Conservation (phyloP, 768 basidiomycete genomes). For the Boletus rubescentipes region DNA sequence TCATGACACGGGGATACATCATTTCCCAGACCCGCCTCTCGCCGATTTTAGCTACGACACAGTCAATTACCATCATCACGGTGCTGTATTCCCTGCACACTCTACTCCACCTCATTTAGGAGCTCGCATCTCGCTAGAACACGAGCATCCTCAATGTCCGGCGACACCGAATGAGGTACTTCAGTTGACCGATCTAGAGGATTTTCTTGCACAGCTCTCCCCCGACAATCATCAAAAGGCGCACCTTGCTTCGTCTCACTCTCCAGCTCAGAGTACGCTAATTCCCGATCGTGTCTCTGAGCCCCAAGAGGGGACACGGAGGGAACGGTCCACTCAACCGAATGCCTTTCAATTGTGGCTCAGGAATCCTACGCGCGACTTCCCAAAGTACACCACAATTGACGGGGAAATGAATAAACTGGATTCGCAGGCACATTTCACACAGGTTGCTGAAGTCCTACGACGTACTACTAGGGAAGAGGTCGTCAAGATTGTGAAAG, state of each 20-base stretch:
- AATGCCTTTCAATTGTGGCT: constrained; percentile 20
- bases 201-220: background rate
- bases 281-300: background rate
- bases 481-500: constrained; percentile 18
- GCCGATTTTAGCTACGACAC: background rate
- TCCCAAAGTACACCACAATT: constrained; percentile 16
- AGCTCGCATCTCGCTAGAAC: background rate
- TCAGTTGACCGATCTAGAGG: background rate
- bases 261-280: background rate
- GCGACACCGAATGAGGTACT: background rate
- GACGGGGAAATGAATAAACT: constrained; percentile 13
- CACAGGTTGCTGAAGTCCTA: constrained; percentile 6
- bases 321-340: background rate
- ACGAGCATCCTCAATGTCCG: background rate
- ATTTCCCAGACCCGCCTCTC: background rate
- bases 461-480: constrained; percentile 14
- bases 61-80: background rate
- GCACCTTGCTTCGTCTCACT: background rate
- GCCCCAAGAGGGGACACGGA: background rate
- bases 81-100: background rate
- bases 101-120: background rate
- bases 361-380: background rate
- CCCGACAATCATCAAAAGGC: background rate
- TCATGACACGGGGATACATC: background rate
- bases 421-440: background rate